Conservation (phyloP, 805 yeast genomes). For the Wickerhamomyces chaumierensis region DNA sequence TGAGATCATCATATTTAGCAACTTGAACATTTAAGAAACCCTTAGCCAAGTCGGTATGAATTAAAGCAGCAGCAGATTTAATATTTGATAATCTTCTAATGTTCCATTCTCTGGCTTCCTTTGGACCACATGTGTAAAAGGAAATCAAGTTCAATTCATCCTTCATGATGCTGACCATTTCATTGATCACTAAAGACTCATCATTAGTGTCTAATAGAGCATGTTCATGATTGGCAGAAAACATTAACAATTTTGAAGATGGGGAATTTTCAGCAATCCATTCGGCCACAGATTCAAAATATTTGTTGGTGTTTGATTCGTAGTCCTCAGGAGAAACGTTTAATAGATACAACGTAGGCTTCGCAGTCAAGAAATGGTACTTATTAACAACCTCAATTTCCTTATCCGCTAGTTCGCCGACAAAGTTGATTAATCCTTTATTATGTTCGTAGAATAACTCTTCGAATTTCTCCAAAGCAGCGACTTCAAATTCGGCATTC, state of each 20-base stretch:
- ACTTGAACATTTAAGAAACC: conserved; percentile 76
- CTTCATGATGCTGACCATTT: conserved; percentile 56
- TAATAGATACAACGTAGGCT: conserved; percentile 72
- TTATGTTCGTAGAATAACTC: conserved; percentile 46
- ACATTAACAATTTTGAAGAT: conserved; percentile 55
- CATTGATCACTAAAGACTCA: conserved; percentile 49
- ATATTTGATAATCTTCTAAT: conserved; percentile 66
- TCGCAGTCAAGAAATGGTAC: conserved; percentile 71
- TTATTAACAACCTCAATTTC: conserved; percentile 61
- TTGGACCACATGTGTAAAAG: conserved; percentile 78
- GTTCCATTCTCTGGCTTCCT: conserved; percentile 86
- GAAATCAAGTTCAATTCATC: conserved; percentile 60
- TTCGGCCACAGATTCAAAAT: conserved; percentile 34
- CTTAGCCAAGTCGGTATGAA: conserved; percentile 74
- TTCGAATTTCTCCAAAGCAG: conserved; percentile 25
- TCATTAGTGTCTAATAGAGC: conserved; percentile 15
- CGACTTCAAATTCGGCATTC: conserved; percentile 30
- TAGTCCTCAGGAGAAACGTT: conserved; percentile 69
- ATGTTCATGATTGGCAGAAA: conserved; percentile 46
- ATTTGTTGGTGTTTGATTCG: conserved; percentile 38
- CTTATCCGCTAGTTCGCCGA: conserved; percentile 42
- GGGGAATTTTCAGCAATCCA: conserved; percentile 68
- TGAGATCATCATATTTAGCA: conserved; percentile 52
- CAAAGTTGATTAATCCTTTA: conserved; percentile 51
- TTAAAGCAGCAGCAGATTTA: conserved; percentile 84